These are phyloP conservation scores for Ophiostoma ulmi DNA, from an alignment of 2,329 filamentous ascomycete species.

Conservation along the genomic window DNA sequence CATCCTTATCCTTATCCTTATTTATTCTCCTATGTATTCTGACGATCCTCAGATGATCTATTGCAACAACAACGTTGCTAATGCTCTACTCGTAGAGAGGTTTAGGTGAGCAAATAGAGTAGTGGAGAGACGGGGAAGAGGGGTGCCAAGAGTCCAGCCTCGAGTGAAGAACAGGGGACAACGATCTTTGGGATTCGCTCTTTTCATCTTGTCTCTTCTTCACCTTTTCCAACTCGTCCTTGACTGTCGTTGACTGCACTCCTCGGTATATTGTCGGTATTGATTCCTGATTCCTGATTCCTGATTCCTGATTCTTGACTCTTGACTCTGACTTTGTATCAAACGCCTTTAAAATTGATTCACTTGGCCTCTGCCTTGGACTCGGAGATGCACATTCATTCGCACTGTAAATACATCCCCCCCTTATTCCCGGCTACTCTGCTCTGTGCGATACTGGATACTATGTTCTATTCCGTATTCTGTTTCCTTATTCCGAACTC, in stretches of 20 bases:
- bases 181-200: not conserved
- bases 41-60: constrained; percentile 1
- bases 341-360: too few relatives aligned
- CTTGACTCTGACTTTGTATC: not conserved
- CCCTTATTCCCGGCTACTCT: not conserved
- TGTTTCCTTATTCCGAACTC: constrained; percentile 2
- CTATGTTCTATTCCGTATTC: not conserved
- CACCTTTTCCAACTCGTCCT: not conserved
- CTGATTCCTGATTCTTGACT: not conserved
- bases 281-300: not conserved
- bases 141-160: constrained; percentile 7
- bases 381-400: not conserved
- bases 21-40: constrained; percentile 1
- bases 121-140: constrained; percentile 12
- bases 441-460: not conserved
- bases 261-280: not conserved
- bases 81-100: not conserved
- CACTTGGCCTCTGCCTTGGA: not conserved
- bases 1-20: not conserved
- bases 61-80: constrained; percentile 11
- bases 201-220: not conserved
- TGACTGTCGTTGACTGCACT: not conserved
- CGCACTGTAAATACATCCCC: not conserved
- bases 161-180: constrained; percentile 10
- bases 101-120: not conserved